These are phyloP conservation scores for Annulohypoxylon stygium DNA, from an alignment of 495 filamentous ascomycete species.

Conservation along the genomic window DNA sequence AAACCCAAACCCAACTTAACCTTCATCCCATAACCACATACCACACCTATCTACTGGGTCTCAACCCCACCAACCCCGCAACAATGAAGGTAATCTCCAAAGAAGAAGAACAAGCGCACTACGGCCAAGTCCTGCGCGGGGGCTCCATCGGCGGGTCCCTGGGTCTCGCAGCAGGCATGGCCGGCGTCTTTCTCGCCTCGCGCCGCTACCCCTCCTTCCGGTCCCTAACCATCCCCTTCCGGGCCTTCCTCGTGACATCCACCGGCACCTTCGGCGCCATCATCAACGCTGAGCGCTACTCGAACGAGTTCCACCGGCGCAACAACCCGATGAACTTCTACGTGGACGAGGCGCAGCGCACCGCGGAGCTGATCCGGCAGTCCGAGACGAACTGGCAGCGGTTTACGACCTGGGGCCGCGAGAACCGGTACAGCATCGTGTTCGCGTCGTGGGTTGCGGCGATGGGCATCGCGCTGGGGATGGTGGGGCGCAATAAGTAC, in stretches of 20 bases:
- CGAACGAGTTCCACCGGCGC: constrained; percentile 76
- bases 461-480: constrained; percentile 79
- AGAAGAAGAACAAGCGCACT: constrained; percentile 83
- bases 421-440: constrained; percentile 92
- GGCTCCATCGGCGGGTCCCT: constrained; percentile 76
- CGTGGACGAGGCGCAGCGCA: constrained; percentile 68
- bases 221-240: constrained; percentile 85
- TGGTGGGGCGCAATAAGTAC: constrained; percentile 84
- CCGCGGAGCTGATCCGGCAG: constrained; percentile 58
- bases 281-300: constrained; percentile 84
- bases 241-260: constrained; percentile 89
- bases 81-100: constrained; percentile 95
- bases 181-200: constrained; percentile 72
- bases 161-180: constrained; percentile 73
- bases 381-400: constrained; percentile 62
- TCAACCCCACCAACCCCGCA: constrained; percentile 28
- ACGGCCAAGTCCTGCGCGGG: constrained; percentile 77
- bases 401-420: constrained; percentile 71
- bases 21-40: not conserved
- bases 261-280: constrained; percentile 87
- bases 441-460: constrained; percentile 84
- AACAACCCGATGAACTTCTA: constrained; percentile 76
- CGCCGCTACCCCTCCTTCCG: constrained; percentile 79
- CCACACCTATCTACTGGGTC: not conserved
- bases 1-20: not conserved